Conservation (phyloP, 78 protist species). For the Isochrysis galbana region DNA sequence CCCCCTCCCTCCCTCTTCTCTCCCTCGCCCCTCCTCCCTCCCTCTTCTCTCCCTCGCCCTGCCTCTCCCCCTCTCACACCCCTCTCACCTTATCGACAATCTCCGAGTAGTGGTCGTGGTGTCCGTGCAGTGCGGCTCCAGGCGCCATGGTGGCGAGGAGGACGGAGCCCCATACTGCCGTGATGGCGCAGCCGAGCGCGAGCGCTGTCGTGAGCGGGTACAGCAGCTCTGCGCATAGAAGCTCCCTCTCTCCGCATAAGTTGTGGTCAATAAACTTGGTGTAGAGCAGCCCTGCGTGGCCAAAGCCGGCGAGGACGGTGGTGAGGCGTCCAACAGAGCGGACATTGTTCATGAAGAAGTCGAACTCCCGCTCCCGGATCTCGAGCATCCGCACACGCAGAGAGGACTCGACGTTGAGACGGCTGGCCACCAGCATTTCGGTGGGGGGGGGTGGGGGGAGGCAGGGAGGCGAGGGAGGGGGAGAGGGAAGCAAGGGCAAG, state of each 20-base stretch:
- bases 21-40: too few species aligned
- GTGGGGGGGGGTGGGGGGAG: too few species aligned
- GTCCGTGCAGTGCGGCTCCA: background rate
- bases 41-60: too few species aligned
- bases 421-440: background rate
- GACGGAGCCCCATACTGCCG: background rate
- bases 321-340: background rate
- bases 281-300: background rate
- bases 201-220: background rate
- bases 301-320: background rate
- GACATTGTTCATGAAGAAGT: background rate
- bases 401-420: background rate
- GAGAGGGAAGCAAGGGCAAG: too few species aligned
- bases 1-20: too few species aligned
- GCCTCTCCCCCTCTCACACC: too few species aligned
- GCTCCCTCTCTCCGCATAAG: background rate
- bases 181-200: background rate
- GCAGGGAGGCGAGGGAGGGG: too few species aligned
- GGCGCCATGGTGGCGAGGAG: background rate
- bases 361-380: background rate
- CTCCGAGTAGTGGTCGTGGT: background rate
- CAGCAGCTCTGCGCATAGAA: background rate
- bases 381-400: background rate
- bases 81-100: too few species aligned
- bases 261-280: constrained; percentile 6